Evolutionary conservation across 1,284 basidiomycete genomes (phyloP).

Genomic region (Cutaneotrichosporon spelunceum): DNA sequence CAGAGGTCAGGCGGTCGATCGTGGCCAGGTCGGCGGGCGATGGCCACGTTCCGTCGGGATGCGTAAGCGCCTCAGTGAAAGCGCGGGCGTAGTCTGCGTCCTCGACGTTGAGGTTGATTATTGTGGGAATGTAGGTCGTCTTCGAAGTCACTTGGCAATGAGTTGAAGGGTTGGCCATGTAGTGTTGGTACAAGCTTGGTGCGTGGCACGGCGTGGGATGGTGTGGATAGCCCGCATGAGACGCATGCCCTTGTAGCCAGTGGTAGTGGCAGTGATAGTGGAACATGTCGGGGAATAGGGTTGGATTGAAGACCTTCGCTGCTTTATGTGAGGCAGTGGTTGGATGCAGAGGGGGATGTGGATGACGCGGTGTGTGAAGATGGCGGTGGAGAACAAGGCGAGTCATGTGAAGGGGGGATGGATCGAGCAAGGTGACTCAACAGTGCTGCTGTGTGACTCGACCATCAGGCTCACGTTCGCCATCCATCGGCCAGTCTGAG

Average conservation of each 20-base stretch:
- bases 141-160: not conserved
- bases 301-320: no score
- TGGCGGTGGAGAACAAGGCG: no score
- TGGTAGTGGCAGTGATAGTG: no score
- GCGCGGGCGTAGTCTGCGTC: constrained; percentile 5
- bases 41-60: not conserved
- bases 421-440: no score
- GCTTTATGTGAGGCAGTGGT: no score
- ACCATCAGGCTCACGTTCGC: no score
- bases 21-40: not conserved
- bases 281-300: not conserved
- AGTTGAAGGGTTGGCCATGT: not conserved
- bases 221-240: no score
- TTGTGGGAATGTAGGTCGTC: not conserved
- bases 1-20: not conserved
- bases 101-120: not conserved
- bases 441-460: no score
- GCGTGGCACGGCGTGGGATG: not conserved
- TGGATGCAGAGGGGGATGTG: no score
- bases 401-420: no score
- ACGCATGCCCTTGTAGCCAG: not conserved
- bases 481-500: no score
- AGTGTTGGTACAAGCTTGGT: not conserved
- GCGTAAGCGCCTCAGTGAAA: not conserved
- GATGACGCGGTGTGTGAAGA: no score